phyloP scores from a whole-genome alignment of 345 rosid genomes.

The Salix suchowensis region DNA sequence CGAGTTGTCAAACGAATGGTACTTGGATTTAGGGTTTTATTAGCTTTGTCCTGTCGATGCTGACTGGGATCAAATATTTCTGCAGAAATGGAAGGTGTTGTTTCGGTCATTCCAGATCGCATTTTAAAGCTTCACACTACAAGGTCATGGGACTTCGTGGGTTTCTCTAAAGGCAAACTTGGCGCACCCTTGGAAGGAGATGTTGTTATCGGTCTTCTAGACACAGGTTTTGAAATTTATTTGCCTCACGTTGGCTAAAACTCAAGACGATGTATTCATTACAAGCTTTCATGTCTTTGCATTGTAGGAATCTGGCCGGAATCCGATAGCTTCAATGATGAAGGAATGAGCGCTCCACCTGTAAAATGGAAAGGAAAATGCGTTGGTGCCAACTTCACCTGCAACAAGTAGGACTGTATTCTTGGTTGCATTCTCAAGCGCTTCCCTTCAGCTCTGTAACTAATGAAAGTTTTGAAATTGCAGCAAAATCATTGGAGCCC shows the following conservation, averaged over 20 bases:
- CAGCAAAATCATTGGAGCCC: conserved; percentile 33
- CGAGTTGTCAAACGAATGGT: conserved; percentile 1
- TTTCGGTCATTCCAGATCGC: conserved; percentile 24
- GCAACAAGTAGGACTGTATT: conserved; percentile 24
- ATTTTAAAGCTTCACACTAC: conserved; percentile 28
- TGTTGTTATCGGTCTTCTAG: conserved; percentile 23
- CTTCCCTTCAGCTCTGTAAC: neutral
- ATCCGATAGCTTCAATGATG: conserved; percentile 21
- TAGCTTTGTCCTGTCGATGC: no score
- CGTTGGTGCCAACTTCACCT: conserved; percentile 24
- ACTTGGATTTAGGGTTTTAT: neutral
- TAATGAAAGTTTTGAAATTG: neutral
- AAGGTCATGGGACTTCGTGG: conserved; percentile 32
- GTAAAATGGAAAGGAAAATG: conserved; percentile 32
- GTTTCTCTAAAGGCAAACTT: conserved; percentile 9
- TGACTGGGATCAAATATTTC: neutral
- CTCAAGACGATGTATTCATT: neutral
- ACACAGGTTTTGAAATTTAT: conserved; percentile 15
- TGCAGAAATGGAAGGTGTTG: conserved; percentile 25
- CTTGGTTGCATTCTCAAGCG: neutral
- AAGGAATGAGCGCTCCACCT: conserved; percentile 20
- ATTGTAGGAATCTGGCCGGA: conserved; percentile 31
- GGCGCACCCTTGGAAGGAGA: conserved; percentile 13
- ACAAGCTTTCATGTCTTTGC: neutral
- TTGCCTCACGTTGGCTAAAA: neutral